Evolutionary conservation across 106 monocot species (phyloP).

Genomic region (Dioscorea zingiberensis): DNA sequence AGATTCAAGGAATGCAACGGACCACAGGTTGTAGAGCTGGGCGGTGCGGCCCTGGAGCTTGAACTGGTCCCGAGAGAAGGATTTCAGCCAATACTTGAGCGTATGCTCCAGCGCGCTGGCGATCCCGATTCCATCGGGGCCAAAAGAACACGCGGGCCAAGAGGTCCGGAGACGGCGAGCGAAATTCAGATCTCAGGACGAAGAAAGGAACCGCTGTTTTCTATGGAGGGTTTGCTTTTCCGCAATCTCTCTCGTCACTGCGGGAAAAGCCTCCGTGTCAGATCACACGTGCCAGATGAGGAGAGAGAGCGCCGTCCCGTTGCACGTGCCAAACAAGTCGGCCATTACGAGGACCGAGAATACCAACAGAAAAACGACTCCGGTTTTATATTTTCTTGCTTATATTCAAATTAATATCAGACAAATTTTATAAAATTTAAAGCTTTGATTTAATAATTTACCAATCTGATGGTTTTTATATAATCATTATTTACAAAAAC

Average conservation of each 20-base stretch:
- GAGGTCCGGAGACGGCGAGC: not conserved
- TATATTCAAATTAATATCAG: no score
- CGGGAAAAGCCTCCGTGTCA: not conserved
- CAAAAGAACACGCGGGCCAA: not conserved
- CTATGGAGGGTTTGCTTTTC: not conserved
- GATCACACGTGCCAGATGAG: not conserved
- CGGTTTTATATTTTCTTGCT: no score
- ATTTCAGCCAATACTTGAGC: slow-evolving; percentile 99
- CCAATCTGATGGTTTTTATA: no score
- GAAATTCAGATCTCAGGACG: not conserved
- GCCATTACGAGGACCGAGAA: no score
- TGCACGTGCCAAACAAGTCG: not conserved
- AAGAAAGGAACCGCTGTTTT: not conserved
- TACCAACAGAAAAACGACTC: no score
- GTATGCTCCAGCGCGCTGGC: slow-evolving; percentile 97
- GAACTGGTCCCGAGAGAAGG: slow-evolving; percentile 97
- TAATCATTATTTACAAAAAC: no score
- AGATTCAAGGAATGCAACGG: not conserved
- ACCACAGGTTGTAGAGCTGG: slow-evolving; percentile 98
- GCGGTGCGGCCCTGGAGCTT: slow-evolving; percentile 96
- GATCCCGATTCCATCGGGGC: slow-evolving; percentile 83
- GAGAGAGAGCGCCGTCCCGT: not conserved
- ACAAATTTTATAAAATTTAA: no score
- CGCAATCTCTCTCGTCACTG: not conserved
- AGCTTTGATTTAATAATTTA: no score